phyloP scores from a whole-genome alignment of 352 stramenopile species.

The Elongisporangium prolatum region DNA sequence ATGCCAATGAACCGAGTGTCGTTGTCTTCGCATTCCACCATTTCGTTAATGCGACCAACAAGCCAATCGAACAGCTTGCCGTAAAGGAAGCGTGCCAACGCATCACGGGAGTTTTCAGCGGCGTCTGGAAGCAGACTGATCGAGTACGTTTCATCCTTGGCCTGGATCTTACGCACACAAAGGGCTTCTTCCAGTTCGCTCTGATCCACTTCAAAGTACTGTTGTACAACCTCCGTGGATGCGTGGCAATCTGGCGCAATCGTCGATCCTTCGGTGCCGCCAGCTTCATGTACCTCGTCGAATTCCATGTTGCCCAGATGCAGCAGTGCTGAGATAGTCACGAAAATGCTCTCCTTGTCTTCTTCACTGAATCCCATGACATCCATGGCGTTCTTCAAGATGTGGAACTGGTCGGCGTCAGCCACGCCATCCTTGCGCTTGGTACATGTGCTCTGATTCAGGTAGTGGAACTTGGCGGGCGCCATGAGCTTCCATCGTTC shows the following conservation, averaged over 20 bases:
- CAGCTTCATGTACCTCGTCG: conserved; percentile 51
- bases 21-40: conserved; percentile 53
- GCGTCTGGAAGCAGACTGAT: conserved; percentile 63
- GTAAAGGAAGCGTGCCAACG: conserved; percentile 94
- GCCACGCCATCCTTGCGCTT: conserved; percentile 87
- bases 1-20: conserved; percentile 68
- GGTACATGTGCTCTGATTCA: conserved; percentile 86
- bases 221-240: conserved; percentile 77
- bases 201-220: conserved; percentile 86
- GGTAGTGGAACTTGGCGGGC: conserved; percentile 82
- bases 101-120: conserved; percentile 89
- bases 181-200: conserved; percentile 87
- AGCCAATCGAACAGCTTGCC: conserved; percentile 93
- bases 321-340: conserved; percentile 87
- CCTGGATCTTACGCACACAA: conserved; percentile 91
- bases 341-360: conserved; percentile 91
- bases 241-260: conserved; percentile 49
- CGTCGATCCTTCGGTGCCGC: conserved; percentile 59
- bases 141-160: conserved; percentile 88
- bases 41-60: conserved; percentile 83
- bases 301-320: conserved; percentile 96
- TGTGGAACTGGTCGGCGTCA: conserved; percentile 83
- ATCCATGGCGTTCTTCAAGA: conserved; percentile 74
- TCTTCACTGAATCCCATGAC: conserved; percentile 86
- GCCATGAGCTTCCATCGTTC: conserved; percentile 53